These are phyloP conservation scores for Schizosaccharomyces osmophilus DNA, from an alignment of 805 yeast genomes.

Conservation along the genomic window DNA sequence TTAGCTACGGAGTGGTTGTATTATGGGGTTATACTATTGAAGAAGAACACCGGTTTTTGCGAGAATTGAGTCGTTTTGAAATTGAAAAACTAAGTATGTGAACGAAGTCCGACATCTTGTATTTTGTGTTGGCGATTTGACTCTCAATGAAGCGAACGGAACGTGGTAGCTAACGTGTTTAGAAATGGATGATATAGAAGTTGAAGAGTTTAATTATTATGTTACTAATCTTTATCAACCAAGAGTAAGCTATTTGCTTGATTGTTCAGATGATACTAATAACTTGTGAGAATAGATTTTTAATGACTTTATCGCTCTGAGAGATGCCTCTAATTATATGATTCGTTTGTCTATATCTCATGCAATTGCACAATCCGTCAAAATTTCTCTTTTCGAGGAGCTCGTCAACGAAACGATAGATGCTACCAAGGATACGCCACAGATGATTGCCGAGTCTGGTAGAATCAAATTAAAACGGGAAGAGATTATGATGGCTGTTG, in stretches of 20 bases:
- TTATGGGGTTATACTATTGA: slow-evolving; percentile 80
- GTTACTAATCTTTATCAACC: slow-evolving; percentile 88
- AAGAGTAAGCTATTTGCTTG: slow-evolving; percentile 15
- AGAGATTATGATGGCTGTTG: slow-evolving; percentile 91
- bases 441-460: slow-evolving; percentile 82
- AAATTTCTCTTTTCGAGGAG: slow-evolving; percentile 85
- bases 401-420: slow-evolving; percentile 89
- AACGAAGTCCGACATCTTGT: slow-evolving; percentile 11
- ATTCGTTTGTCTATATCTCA: slow-evolving; percentile 78
- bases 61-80: slow-evolving; percentile 69
- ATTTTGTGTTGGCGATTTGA: background rate
- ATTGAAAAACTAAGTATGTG: slow-evolving; percentile 40
- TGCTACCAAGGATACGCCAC: slow-evolving; percentile 92
- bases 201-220: slow-evolving; percentile 86
- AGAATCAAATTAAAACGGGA: slow-evolving; percentile 83
- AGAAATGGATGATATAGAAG: slow-evolving; percentile 73
- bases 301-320: slow-evolving; percentile 77
- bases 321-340: slow-evolving; percentile 82
- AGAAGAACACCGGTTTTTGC: slow-evolving; percentile 62
- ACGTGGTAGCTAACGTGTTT: background rate
- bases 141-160: too few relatives aligned
- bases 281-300: slow-evolving; percentile 25
- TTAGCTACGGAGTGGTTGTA: slow-evolving; percentile 92
- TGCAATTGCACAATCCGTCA: slow-evolving; percentile 86
- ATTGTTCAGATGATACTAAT: background rate